Evolutionary conservation across 345 rosid species (phyloP).

Genomic region (Mercurialis annua): DNA sequence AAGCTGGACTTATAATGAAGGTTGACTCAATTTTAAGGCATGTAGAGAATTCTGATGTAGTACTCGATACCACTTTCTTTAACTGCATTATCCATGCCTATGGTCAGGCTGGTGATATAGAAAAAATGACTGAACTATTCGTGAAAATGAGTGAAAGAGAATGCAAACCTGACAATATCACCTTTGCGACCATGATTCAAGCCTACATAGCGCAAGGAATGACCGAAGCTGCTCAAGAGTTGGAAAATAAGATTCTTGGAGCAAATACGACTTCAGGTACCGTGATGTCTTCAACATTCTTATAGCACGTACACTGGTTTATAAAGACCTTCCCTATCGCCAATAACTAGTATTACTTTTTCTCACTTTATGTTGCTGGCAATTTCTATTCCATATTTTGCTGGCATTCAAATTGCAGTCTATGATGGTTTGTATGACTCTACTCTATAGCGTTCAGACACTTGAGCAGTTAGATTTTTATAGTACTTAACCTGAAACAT

Average conservation of each 20-base stretch:
- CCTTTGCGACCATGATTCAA: conserved; percentile 69
- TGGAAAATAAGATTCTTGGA: conserved; percentile 46
- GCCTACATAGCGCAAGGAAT: conserved; percentile 63
- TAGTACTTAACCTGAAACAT: background rate
- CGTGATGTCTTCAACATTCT: background rate
- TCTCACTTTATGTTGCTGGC: background rate
- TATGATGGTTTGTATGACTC: background rate
- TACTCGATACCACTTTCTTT: conserved; percentile 70
- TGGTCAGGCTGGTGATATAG: conserved; percentile 63
- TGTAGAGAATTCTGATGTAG: conserved; percentile 70
- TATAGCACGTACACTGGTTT: background rate
- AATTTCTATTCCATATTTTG: background rate
- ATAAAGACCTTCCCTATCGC: background rate
- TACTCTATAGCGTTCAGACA: background rate
- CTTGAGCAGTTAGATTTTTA: background rate
- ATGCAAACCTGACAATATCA: conserved; percentile 61
- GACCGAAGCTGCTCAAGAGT: conserved; percentile 49
- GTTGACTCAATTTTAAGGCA: conserved; percentile 74
- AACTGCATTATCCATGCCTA: conserved; percentile 77
- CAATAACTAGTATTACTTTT: background rate
- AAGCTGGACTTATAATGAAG: conserved; percentile 52
- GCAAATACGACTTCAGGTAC: conserved; percentile 37
- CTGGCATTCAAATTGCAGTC: background rate
- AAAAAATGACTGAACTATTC: conserved; percentile 63
- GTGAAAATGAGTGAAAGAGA: conserved; percentile 58